A percentile compares a stretch with the other conserved stretches of the same genome.
Conservation (phyloP, 129 eudicot species). For the Escallonia herrerae region DNA sequence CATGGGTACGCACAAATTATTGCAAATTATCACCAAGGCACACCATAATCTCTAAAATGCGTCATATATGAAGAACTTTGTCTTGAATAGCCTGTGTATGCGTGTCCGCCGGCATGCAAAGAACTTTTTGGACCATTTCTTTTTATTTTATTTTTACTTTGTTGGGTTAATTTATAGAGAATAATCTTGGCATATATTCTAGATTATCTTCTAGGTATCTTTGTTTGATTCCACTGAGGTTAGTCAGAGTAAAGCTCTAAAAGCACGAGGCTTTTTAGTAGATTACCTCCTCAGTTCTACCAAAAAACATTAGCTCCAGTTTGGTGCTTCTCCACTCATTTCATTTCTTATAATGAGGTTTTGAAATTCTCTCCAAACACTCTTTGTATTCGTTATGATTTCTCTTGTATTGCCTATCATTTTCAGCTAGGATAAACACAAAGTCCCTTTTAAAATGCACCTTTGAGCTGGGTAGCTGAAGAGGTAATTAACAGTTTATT, state of each 20-base stretch:
- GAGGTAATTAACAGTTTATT: too few species aligned
- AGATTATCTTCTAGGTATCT: slow-evolving; percentile 6
- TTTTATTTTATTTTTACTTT: not conserved
- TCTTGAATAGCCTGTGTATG: too few species aligned
- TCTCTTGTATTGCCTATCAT: not conserved
- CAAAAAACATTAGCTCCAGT: not conserved
- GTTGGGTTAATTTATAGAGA: not conserved
- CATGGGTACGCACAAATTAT: too few species aligned
- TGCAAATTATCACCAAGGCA: too few species aligned
- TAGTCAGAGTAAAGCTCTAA: not conserved
- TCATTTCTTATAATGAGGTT: not conserved
- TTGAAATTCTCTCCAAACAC: not conserved
- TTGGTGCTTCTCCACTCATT: not conserved
- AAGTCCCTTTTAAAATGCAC: too few species aligned
- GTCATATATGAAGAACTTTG: not conserved
- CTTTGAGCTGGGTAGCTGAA: too few species aligned
- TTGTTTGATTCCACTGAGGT: not conserved
- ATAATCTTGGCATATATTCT: not conserved
- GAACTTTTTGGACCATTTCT: not conserved
- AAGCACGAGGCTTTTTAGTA: not conserved
- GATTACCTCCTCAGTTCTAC: not conserved
- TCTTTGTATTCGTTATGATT: not conserved
- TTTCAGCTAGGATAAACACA: too few species aligned
- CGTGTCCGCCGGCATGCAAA: not conserved
- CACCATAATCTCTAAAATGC: not conserved